Evolutionary conservation across 208 protist species (phyloP), one percentile per base, ranked within the genome.

Genomic region (Endotrypanum monterogeii): DNA sequence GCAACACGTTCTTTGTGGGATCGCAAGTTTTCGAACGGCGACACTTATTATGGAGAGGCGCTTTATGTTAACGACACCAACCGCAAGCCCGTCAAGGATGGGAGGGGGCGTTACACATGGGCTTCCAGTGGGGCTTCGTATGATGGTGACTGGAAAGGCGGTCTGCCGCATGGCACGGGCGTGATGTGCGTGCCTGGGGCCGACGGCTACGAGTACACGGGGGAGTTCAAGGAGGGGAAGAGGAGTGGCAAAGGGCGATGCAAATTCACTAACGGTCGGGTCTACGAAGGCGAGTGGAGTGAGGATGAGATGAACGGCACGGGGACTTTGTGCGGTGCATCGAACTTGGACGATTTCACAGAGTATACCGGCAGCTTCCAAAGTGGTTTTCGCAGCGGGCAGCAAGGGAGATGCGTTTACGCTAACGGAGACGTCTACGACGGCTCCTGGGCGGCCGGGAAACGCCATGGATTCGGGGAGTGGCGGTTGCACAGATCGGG

Each of bases 281-380:
- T 71, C 41, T 97, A 97, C 81, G 80, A 83, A 1, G 93, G 95
- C 0, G 88, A 94, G 60, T 98, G 95, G 95, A 32, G 72, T 32
- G 70, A 80, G 14, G 94, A 96, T 66, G 74, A 92, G 63, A 93
- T 94, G 89, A 80, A 90, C 44, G 94, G 94, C n/a, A 25, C 76
- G 6, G 94, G 92, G n/a, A 80, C 76, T 12, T 78, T 94, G 51
- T 62, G 16, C 46, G 91, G 86, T 14, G 84, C 85, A 0, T 39
- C 89, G 1, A 79, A 71, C 39, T 37, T 81, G 14, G 91, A 96
- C 74, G 79, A 93, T 67, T 94, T 86, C 67, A 73, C 55, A 11
- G 82, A 87, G 30, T 97, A 97, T 82, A 80, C 63, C 3, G 94
- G 94, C 23, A 6, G 37, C 46, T 98, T 96, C 76, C 37, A 78